A percentile compares a stretch with the other conserved stretches of the same genome.
Evolutionary conservation across 164 flowering plant genomes (phyloP).

Genomic region (Platanus orientalis): DNA sequence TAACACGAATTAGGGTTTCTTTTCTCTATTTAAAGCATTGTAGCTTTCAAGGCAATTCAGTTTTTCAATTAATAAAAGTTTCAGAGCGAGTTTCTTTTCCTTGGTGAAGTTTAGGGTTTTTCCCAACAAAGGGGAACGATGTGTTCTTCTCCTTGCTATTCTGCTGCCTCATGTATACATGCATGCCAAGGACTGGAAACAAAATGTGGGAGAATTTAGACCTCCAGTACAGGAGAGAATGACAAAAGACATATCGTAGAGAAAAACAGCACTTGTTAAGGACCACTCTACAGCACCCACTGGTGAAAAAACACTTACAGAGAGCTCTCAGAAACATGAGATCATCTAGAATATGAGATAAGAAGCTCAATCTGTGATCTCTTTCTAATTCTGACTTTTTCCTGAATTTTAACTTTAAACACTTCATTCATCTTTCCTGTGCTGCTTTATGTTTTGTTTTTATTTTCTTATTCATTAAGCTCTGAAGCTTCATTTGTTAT

Average conservation of each 20-base stretch:
- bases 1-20: too few relatives aligned
- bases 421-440: background rate
- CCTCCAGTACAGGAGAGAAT: too few relatives aligned
- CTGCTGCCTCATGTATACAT: too few relatives aligned
- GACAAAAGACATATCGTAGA: constrained; percentile 1
- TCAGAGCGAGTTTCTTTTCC: too few relatives aligned
- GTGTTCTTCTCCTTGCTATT: too few relatives aligned
- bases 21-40: too few relatives aligned
- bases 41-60: too few relatives aligned
- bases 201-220: too few relatives aligned
- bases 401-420: background rate
- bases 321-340: constrained; percentile 4
- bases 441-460: background rate
- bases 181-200: too few relatives aligned
- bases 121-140: too few relatives aligned
- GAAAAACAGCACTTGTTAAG: background rate
- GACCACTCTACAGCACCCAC: background rate
- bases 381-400: background rate
- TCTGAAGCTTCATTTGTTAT: background rate
- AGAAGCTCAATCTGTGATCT: background rate
- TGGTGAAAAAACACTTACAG: background rate
- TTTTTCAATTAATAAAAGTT: too few relatives aligned
- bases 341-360: background rate
- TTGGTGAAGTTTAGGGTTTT: too few relatives aligned
- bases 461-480: background rate